Percentiles rank a stretch among this genome's conserved stretches.
phyloP scores from a whole-genome alignment of 2,329 filamentous ascomycete species.

The Trichoderma sp. region DNA sequence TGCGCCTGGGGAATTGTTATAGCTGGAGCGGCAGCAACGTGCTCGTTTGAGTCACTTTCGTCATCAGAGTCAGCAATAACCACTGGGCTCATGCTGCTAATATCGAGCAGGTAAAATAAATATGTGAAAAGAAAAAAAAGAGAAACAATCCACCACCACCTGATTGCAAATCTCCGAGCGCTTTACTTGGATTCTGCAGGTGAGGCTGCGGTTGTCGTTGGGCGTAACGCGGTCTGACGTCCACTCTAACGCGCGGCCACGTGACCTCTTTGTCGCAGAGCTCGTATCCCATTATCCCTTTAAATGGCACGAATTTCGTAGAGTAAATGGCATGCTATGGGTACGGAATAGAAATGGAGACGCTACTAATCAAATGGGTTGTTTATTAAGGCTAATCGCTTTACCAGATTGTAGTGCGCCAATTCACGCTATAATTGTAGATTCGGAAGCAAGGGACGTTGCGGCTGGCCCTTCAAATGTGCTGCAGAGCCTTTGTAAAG shows the following conservation, averaged over 20 bases:
- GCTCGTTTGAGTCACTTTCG: slow-evolving; percentile 30
- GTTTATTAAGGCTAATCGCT: neutral
- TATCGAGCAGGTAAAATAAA: neutral
- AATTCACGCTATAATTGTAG: slow-evolving; percentile 34
- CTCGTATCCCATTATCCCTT: neutral
- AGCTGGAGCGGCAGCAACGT: slow-evolving; percentile 24
- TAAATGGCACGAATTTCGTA: neutral
- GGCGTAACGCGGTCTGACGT: slow-evolving; percentile 13
- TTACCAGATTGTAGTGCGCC: neutral
- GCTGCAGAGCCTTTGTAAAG: slow-evolving; percentile 92
- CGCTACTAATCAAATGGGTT: neutral
- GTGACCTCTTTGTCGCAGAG: slow-evolving; percentile 1
- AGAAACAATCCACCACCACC: neutral
- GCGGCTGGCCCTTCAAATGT: slow-evolving; percentile 64
- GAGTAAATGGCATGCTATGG: neutral
- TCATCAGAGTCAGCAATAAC: slow-evolving; percentile 43
- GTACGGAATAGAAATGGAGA: neutral
- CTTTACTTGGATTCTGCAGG: neutral
- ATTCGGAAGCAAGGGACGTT: slow-evolving; percentile 36
- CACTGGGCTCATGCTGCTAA: slow-evolving; percentile 26
- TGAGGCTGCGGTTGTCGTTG: neutral
- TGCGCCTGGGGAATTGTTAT: slow-evolving; percentile 9
- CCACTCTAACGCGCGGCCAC: slow-evolving; percentile 4
- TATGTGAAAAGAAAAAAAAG: neutral
- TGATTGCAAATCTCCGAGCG: neutral